Evolutionary conservation across 2,329 filamentous ascomycete genomes (phyloP).

Genomic region (Colletotrichum godetiae): DNA sequence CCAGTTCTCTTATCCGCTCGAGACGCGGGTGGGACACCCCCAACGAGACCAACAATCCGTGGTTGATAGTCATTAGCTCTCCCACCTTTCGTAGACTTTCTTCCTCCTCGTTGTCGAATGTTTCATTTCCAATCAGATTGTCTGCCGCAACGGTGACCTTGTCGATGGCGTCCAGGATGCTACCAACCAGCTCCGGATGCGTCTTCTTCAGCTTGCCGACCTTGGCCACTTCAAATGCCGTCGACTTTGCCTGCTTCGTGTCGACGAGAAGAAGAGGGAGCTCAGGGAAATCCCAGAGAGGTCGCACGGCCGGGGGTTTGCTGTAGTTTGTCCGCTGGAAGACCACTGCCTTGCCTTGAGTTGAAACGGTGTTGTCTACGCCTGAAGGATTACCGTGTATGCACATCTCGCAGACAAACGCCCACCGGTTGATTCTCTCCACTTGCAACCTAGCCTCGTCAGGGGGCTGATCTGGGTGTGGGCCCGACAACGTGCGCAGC

Average conservation of each 20-base stretch:
- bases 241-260: constrained; percentile 89
- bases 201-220: constrained; percentile 77
- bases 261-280: constrained; percentile 91
- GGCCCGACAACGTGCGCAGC: constrained; percentile 87
- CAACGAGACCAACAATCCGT: constrained; percentile 88
- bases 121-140: constrained; percentile 65
- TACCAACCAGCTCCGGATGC: constrained; percentile 82
- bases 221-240: constrained; percentile 86
- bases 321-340: constrained; percentile 85
- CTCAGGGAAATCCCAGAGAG: constrained; percentile 90
- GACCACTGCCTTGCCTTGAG: constrained; percentile 92
- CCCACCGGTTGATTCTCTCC: constrained; percentile 97
- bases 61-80: constrained; percentile 92
- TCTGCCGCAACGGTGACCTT: constrained; percentile 70
- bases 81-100: constrained; percentile 79
- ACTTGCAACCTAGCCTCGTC: constrained; percentile 91
- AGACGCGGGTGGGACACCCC: constrained; percentile 95
- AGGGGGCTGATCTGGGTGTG: constrained; percentile 89
- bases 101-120: constrained; percentile 74
- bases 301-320: constrained; percentile 79
- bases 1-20: constrained; percentile 89
- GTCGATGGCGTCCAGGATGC: constrained; percentile 88
- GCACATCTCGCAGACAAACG: constrained; percentile 96
- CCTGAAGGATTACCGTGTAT: constrained; percentile 98
- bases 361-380: constrained; percentile 95